phyloP scores from a whole-genome alignment of 1,139 yeast genomes.

The Blastobotrys apis region DNA sequence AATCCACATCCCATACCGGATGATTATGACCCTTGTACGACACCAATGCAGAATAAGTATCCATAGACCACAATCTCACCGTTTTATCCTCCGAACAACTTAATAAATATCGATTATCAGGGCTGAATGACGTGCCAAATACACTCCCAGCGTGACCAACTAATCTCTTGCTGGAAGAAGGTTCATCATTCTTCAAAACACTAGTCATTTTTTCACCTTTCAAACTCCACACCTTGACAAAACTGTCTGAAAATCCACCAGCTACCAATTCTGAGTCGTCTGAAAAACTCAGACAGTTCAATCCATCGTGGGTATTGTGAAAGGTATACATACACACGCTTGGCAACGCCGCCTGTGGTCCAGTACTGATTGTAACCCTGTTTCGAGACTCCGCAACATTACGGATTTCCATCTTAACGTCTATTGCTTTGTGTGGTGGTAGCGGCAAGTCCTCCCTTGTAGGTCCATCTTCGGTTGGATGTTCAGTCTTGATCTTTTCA shows the following conservation, averaged over 20 bases:
- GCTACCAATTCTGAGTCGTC: conserved; percentile 85
- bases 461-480: conserved; percentile 51
- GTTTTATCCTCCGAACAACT: conserved; percentile 91
- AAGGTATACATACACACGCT: conserved; percentile 98
- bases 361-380: conserved; percentile 56
- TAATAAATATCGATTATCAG: conserved; percentile 77
- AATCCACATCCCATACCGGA: conserved; percentile 96
- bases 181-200: conserved; percentile 54
- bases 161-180: conserved; percentile 49
- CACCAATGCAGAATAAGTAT: conserved; percentile 82
- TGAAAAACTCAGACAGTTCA: conserved; percentile 80
- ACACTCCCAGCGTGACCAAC: conserved; percentile 95
- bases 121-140: conserved; percentile 84
- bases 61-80: conserved; percentile 89
- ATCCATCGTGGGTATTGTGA: conserved; percentile 87
- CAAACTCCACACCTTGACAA: conserved; percentile 84
- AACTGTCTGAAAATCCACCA: conserved; percentile 91
- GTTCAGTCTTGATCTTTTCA: conserved; percentile 36
- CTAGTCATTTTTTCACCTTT: conserved; percentile 82
- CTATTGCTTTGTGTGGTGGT: conserved; percentile 76
- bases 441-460: conserved; percentile 70
- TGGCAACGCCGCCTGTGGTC: conserved; percentile 71
- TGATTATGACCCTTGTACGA: conserved; percentile 95
- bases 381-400: conserved; percentile 79
- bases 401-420: conserved; percentile 71